Evolutionary conservation across 768 basidiomycete genomes (phyloP).

Genomic region (Chalciporus pseudorubinellus): DNA sequence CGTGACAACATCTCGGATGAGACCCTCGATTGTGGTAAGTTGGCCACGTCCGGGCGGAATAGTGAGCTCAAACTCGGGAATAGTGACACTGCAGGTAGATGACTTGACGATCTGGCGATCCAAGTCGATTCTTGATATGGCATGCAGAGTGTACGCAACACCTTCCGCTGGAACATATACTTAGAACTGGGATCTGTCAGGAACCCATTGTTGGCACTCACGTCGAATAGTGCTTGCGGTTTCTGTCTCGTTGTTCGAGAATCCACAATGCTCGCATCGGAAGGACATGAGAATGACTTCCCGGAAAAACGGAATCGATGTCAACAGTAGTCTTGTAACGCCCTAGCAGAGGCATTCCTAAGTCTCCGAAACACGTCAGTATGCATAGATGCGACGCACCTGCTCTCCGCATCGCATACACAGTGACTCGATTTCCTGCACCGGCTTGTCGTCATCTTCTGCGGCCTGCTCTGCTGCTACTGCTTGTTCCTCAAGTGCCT

Average conservation of each 20-base stretch:
- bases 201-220: constrained; percentile 34
- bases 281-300: constrained; percentile 98
- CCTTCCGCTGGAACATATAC: constrained; percentile 38
- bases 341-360: constrained; percentile 51
- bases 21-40: constrained; percentile 95
- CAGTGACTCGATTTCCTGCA: constrained; percentile 85
- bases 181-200: neutral
- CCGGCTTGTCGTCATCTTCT: constrained; percentile 38
- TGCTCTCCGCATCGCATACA: constrained; percentile 95
- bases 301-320: constrained; percentile 91
- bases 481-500: neutral
- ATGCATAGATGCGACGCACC: constrained; percentile 44
- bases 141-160: constrained; percentile 73
- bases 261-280: constrained; percentile 90
- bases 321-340: constrained; percentile 81
- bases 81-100: constrained; percentile 84
- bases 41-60: constrained; percentile 89
- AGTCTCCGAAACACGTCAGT: neutral
- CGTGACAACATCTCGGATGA: constrained; percentile 75
- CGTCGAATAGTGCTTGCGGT: constrained; percentile 84
- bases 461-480: neutral
- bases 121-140: constrained; percentile 73
- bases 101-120: constrained; percentile 89
- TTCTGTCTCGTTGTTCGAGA: constrained; percentile 90
- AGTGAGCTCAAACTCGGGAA: constrained; percentile 89